Base-by-base conservation (phyloP, 192 early-diverging fungal species). In the Coemansia sp. region DNA sequence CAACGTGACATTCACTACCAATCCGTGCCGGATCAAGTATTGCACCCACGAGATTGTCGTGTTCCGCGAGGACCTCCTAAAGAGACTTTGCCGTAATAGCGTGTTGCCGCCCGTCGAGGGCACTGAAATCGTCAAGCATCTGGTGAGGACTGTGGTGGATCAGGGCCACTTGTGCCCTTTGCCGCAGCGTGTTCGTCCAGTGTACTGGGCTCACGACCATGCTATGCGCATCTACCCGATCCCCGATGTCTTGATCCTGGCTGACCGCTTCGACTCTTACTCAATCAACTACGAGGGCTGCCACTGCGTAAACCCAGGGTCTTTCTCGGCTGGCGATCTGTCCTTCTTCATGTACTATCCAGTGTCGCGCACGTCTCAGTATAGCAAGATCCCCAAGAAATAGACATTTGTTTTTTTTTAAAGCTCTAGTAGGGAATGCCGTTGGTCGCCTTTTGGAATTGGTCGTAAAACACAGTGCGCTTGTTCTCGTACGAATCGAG, bases 401-500 rank as follows among this genome's bases (percentile, higher is more conserved):
- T 65, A 56, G 28, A 14, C 23, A 13, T 55, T n/a, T 28, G 13
- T 3, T 18, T n/a, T n/a, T 28, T 47, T n/a, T 18, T 2, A 6
- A 64, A 59, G 31, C 3, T 18, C 62, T 74, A 85, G 55, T 85
- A 77, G 3, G 84, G 84, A 64, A 85, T 90, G 66, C 90, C 92
- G 71, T 93, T 93, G 14, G 89, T 91, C 7, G 87, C 83, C 75
- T 91, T 91, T 67, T 93, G 92, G 85, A 93, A 93, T 56, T 86
- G 85, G 65, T 93, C 92, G 48, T 93, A 93, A 16, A 87, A 64
- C 4, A 92, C 90, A 3, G 92, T 97, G 50, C 93, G 86, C 58
- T 88, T 87, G 85, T 99, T 99, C 70, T 97, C 91, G 69, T 94
- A 94, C 6, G 94, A 95, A 66, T 95, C 90, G 34, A 84, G 76